These are phyloP conservation scores for Lactarius tabidus DNA, from an alignment of 768 basidiomycete species.

Conservation along the genomic window DNA sequence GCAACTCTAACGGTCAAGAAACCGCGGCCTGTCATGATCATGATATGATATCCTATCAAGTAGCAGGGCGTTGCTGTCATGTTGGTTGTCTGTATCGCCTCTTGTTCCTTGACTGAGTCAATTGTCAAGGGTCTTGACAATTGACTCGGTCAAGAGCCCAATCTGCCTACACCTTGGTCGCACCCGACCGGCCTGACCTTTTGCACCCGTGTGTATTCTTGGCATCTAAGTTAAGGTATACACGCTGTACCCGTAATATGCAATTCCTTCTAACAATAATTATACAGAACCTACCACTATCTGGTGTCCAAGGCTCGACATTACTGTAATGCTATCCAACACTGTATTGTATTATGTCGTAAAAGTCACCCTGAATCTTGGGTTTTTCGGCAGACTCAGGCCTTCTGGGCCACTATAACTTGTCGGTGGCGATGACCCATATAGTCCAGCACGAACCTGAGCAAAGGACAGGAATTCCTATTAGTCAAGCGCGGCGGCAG, in stretches of 20 bases:
- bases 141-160: too few species aligned
- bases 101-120: background rate
- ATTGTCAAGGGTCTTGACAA: too few species aligned
- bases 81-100: background rate
- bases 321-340: background rate
- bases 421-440: background rate
- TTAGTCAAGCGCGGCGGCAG: background rate
- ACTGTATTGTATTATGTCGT: background rate
- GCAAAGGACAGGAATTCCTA: background rate
- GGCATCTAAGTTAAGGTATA: background rate
- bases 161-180: background rate
- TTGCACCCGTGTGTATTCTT: background rate
- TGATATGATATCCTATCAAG: background rate
- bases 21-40: background rate
- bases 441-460: slow-evolving; percentile 3
- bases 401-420: background rate
- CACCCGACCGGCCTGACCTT: too few species aligned
- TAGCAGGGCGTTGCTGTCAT: background rate
- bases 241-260: background rate
- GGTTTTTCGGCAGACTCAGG: background rate
- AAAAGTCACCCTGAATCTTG: background rate
- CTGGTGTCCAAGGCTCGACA: background rate
- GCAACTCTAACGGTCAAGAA: background rate
- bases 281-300: background rate
- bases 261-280: background rate